A percentile compares a stretch with the other conserved stretches of the same genome.
These are phyloP conservation scores for Aspergillus leporis DNA, from an alignment of 495 filamentous ascomycete species.

Conservation along the genomic window DNA sequence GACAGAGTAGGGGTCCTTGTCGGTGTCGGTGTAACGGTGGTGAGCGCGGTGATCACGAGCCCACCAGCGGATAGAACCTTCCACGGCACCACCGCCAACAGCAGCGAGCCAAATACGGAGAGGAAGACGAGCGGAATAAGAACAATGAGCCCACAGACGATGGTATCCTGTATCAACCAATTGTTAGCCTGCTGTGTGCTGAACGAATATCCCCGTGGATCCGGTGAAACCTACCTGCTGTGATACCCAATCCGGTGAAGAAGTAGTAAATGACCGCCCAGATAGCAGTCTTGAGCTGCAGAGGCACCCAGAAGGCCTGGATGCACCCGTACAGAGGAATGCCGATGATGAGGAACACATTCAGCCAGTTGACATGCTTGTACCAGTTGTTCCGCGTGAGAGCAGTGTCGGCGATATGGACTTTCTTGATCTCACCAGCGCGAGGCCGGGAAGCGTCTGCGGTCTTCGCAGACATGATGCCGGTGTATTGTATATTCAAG, in stretches of 20 bases:
- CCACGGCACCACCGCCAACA: slow-evolving; percentile 90
- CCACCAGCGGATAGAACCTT: slow-evolving; percentile 98
- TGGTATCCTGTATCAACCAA: slow-evolving; percentile 65
- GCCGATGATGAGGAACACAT: slow-evolving; percentile 82
- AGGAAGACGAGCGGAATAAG: slow-evolving; percentile 85
- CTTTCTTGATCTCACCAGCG: slow-evolving; percentile 51
- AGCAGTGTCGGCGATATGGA: slow-evolving; percentile 60
- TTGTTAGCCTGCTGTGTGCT: slow-evolving; percentile 19
- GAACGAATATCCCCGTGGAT: slow-evolving; percentile 11
- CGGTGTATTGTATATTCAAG: neutral
- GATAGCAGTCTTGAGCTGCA: slow-evolving; percentile 72
- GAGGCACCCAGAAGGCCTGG: slow-evolving; percentile 77
- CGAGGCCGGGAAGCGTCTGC: slow-evolving; percentile 20
- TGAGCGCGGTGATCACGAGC: slow-evolving; percentile 93
- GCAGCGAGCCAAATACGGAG: slow-evolving; percentile 91
- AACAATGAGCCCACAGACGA: slow-evolving; percentile 91
- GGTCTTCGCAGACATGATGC: slow-evolving; percentile 16
- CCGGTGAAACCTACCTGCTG: slow-evolving; percentile 59
- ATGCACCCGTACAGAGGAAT: slow-evolving; percentile 78
- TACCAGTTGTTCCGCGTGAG: slow-evolving; percentile 90
- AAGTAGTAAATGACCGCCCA: slow-evolving; percentile 91
- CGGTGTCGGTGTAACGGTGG: slow-evolving; percentile 98
- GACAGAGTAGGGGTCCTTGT: slow-evolving; percentile 98
- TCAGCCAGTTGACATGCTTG: slow-evolving; percentile 96
- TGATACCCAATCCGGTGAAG: slow-evolving; percentile 87